Conservation (phyloP, 2,329 filamentous ascomycete species). For the Chaetomium olivaceum region DNA sequence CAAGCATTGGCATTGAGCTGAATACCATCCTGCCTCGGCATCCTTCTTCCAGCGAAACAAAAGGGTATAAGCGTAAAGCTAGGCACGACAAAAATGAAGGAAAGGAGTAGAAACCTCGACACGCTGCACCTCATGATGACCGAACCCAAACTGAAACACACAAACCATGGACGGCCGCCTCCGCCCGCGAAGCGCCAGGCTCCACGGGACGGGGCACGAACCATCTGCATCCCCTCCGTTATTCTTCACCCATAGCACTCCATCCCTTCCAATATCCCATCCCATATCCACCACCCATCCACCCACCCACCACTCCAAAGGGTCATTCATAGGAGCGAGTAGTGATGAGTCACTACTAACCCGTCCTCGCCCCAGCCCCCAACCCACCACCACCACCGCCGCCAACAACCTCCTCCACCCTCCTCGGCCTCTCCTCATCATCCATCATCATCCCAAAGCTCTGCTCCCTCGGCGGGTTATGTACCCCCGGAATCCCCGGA, state of each 20-base stretch:
- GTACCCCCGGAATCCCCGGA: constrained; percentile 37
- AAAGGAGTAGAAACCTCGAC: background rate
- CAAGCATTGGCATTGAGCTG: background rate
- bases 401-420: constrained; percentile 38
- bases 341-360: background rate
- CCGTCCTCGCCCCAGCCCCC: background rate
- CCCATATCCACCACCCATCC: background rate
- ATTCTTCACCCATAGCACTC: background rate
- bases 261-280: background rate
- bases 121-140: background rate
- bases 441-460: constrained; percentile 54
- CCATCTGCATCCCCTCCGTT: background rate
- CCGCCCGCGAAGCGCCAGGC: constrained; percentile 14
- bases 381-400: background rate
- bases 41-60: background rate
- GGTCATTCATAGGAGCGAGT: too few relatives aligned
- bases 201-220: background rate
- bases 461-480: constrained; percentile 48
- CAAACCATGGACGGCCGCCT: background rate
- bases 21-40: background rate
- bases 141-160: background rate
- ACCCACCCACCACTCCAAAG: background rate
- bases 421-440: constrained; percentile 49
- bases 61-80: constrained; percentile 11
- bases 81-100: background rate